Evolutionary conservation across 257 asterid species (phyloP).

Genomic region (Avicennia marina): DNA sequence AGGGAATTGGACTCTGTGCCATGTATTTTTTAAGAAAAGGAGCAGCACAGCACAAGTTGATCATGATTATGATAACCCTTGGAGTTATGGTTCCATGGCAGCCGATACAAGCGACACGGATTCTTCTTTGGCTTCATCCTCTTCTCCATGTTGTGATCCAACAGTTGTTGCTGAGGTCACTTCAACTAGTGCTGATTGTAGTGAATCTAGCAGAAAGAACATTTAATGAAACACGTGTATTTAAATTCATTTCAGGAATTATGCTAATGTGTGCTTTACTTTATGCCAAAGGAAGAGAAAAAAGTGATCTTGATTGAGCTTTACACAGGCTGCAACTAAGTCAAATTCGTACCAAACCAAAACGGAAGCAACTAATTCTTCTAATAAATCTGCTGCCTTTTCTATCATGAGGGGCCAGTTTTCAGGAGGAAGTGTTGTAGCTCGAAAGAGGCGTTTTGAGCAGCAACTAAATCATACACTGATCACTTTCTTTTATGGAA

Average conservation of each 20-base stretch:
- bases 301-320: too few relatives aligned
- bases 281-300: too few relatives aligned
- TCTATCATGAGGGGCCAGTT: too few relatives aligned
- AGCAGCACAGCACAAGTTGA: slow-evolving; percentile 3
- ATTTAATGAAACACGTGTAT: neutral
- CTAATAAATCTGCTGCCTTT: too few relatives aligned
- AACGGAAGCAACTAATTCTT: too few relatives aligned
- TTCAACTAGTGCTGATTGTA: slow-evolving; percentile 20
- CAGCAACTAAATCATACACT: too few relatives aligned
- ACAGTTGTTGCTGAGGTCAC: slow-evolving; percentile 37
- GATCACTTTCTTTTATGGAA: too few relatives aligned
- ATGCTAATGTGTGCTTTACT: neutral
- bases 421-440: too few relatives aligned
- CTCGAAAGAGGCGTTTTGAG: too few relatives aligned
- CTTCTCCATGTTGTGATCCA: slow-evolving; percentile 32
- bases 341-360: too few relatives aligned
- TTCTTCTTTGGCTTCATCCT: slow-evolving; percentile 33
- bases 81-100: neutral
- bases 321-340: too few relatives aligned
- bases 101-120: slow-evolving; percentile 28
- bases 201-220: neutral
- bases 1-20: slow-evolving; percentile 70
- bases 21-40: slow-evolving; percentile 32
- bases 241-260: neutral
- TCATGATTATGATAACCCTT: neutral